Base-by-base conservation (phyloP, 192 early-diverging fungal species). In the Jimgerdemannia flammicorona region DNA sequence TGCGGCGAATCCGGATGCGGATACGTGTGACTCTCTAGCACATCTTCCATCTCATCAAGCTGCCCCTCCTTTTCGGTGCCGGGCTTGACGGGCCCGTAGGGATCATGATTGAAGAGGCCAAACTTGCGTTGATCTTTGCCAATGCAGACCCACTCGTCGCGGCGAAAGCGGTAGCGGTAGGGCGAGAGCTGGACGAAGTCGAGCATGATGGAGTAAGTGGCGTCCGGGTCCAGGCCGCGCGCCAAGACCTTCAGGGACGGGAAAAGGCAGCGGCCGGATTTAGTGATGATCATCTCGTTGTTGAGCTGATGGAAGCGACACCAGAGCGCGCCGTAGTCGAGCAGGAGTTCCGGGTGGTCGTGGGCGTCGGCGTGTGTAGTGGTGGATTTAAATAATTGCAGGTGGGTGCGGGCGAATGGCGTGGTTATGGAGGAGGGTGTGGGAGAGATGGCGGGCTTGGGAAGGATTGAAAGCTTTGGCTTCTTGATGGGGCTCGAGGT, bases 231-330 rank as follows among this genome's bases (percentile, higher is more conserved):
- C 11, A 90, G 78, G 70, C 81, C 70, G 9, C 72, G 18, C 3
- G 82, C 78, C 3, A 64, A 70, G 68, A 87, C 84, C 40, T 75
- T 70, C 3, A 89, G 78, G 44, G 73, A 76, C 40, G 89, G 89
- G 73, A 90, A 90, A 0, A 90, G 71, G 69, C 85, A 88, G 39
- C 89, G 82, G 4, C 89, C 89, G 18, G 74, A 68, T 66, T 88
- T 86, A 19, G 89, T 90, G n/a, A 90, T 81, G 40, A 90, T 90
- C 88, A 90, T 90, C 72, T 87, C 86, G 67, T 87, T 87, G 0
- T 79, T 40, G 4, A 78, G 70, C 0, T 10, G 44, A 72, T 84
- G 69, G 72, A 87, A 87, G 67, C 78, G 71, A 3, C 20, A 44
- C 86, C 86, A 87, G 4, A 87, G 74, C 49, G 49, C 14, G 49